Percentiles rank a stretch among this genome's conserved stretches.
These are phyloP conservation scores for Tylopilus rubrobrunneus DNA, from an alignment of 768 basidiomycete genomes.

Conservation along the genomic window DNA sequence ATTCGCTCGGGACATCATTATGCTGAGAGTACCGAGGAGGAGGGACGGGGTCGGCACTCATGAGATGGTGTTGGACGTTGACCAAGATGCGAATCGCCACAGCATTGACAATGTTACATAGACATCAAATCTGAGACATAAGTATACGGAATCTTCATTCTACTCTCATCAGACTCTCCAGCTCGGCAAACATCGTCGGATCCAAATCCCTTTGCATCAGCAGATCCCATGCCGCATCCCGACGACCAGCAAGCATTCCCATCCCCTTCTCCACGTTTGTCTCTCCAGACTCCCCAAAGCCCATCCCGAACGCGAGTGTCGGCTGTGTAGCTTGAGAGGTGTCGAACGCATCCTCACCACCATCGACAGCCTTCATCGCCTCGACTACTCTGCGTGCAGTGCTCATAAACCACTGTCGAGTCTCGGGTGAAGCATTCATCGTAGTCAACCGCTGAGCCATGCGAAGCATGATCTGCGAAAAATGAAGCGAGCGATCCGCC, in stretches of 20 bases:
- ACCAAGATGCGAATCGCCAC: conserved; percentile 11
- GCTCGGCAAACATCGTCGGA: conserved; percentile 67
- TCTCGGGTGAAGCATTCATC: conserved; percentile 42
- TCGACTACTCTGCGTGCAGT: conserved; percentile 68
- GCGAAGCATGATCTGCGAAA: conserved; percentile 66
- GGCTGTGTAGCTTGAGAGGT: conserved; percentile 54
- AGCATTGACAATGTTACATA: not conserved
- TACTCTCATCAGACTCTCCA: conserved; percentile 75
- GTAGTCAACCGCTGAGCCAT: conserved; percentile 63
- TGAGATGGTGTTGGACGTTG: conserved; percentile 12
- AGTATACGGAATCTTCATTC: conserved; percentile 35
- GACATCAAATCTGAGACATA: conserved; percentile 6
- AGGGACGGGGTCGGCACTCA: conserved; percentile 42
- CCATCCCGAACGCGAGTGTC: conserved; percentile 79
- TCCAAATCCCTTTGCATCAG: conserved; percentile 73
- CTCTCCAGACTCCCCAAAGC: conserved; percentile 72
- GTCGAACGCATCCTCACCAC: conserved; percentile 71
- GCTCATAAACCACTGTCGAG: conserved; percentile 49
- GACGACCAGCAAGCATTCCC: conserved; percentile 69
- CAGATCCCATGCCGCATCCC: conserved; percentile 68
- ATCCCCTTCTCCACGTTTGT: conserved; percentile 64
- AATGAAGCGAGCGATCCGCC: conserved; percentile 59
- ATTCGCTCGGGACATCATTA: conserved; percentile 25
- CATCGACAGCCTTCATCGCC: conserved; percentile 75
- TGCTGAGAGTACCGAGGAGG: conserved; percentile 62